A percentile compares a stretch with the other conserved stretches of the same genome.
Conservation (phyloP, 768 basidiomycete genomes). For the Tulasnella sp. region DNA sequence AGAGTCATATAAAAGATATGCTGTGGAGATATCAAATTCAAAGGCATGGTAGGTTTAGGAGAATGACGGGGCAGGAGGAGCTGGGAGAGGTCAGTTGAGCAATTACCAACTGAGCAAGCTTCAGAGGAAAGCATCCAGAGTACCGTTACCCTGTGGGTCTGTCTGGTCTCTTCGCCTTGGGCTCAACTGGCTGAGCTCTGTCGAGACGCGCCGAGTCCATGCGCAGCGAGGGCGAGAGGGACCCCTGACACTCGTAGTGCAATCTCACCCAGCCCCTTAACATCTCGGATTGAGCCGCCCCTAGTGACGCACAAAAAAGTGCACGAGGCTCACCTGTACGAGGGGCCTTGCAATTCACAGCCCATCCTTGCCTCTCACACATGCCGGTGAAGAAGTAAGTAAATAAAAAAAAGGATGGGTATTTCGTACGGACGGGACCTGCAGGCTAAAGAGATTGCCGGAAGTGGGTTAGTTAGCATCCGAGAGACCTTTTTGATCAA, state of each 20-base stretch:
- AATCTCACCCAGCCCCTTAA: background rate
- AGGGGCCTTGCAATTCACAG: background rate
- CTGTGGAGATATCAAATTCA: background rate
- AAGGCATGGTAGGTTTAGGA: background rate
- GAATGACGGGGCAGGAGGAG: background rate
- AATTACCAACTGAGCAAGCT: background rate
- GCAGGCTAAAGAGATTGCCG: background rate
- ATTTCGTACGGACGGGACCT: too few species aligned
- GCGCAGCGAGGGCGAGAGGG: background rate
- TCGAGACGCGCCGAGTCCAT: background rate
- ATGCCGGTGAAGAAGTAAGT: background rate
- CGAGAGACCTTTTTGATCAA: background rate
- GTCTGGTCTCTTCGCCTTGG: too few species aligned
- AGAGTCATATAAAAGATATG: background rate
- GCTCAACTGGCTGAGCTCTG: background rate
- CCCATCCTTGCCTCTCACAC: background rate
- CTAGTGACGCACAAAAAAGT: background rate
- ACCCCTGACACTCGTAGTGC: background rate
- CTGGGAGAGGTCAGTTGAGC: background rate
- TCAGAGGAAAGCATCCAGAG: background rate
- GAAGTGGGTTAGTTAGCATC: background rate
- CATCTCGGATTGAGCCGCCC: conserved; percentile 1
- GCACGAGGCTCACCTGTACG: background rate
- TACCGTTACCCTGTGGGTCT: background rate
- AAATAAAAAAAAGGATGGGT: background rate